These are phyloP conservation scores for Drechmeria coniospora DNA, from an alignment of 2,329 filamentous ascomycete species.

Conservation along the genomic window DNA sequence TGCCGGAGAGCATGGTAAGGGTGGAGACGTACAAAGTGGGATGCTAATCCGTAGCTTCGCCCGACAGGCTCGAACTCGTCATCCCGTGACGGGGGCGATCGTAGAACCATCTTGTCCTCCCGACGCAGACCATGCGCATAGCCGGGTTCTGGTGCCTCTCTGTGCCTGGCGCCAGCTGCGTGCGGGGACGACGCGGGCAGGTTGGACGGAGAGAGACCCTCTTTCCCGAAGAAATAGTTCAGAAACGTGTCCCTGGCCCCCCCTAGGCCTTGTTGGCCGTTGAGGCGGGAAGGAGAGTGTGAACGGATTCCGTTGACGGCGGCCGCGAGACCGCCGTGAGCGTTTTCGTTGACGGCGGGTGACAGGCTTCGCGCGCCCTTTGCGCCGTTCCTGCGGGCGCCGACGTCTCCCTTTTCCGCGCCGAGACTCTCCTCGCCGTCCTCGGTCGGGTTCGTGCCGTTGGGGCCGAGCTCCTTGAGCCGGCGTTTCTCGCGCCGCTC, in stretches of 20 bases:
- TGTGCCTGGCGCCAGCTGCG: constrained; percentile 44
- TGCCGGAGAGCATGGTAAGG: background rate
- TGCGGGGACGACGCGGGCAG: constrained; percentile 20
- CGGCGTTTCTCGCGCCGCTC: constrained; percentile 72
- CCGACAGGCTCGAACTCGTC: constrained; percentile 28
- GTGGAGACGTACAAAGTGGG: constrained; percentile 40
- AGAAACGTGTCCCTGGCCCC: constrained; percentile 78
- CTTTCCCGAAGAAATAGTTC: constrained; percentile 98
- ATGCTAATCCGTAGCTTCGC: constrained; percentile 25
- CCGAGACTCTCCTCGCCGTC: constrained; percentile 39
- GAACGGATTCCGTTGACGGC: constrained; percentile 45
- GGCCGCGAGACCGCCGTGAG: constrained; percentile 41
- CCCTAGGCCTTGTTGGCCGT: constrained; percentile 41
- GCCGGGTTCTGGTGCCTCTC: constrained; percentile 63
- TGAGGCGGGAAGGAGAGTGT: constrained; percentile 35
- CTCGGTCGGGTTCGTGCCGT: constrained; percentile 58
- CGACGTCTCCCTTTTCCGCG: constrained; percentile 35
- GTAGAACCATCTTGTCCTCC: constrained; percentile 41
- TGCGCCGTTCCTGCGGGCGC: constrained; percentile 20
- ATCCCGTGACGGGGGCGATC: constrained; percentile 27
- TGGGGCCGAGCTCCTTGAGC: constrained; percentile 70
- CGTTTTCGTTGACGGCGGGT: constrained; percentile 59
- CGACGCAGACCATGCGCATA: constrained; percentile 74
- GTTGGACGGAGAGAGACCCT: constrained; percentile 39
- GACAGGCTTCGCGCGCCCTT: constrained; percentile 61